These are phyloP conservation scores for Pseudonitzschia multistriata DNA, from an alignment of 108 stramenopile species.

Conservation along the genomic window DNA sequence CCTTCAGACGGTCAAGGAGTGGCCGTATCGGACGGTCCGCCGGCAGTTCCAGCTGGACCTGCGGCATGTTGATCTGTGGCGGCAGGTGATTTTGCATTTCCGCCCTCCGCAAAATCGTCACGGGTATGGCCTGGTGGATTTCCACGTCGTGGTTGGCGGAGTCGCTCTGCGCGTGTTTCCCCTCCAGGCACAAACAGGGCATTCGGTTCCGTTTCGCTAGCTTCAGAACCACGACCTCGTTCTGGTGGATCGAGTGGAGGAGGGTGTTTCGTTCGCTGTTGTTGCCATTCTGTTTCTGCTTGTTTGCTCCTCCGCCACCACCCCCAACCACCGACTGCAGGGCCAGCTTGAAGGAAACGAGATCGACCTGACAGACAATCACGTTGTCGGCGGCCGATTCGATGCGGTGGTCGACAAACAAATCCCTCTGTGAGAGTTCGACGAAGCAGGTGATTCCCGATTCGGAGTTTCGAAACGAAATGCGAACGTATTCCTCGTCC, in stretches of 20 bases:
- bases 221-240: constrained; percentile 53
- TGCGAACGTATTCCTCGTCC: constrained; percentile 61
- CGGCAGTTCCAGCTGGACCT: constrained; percentile 77
- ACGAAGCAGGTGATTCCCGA: constrained; percentile 81
- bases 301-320: constrained; percentile 18
- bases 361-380: constrained; percentile 84
- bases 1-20: constrained; percentile 72
- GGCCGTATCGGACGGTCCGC: constrained; percentile 59
- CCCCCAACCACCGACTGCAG: constrained; percentile 63
- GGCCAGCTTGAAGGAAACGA: constrained; percentile 69
- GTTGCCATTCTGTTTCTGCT: constrained; percentile 14
- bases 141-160: constrained; percentile 39
- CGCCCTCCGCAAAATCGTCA: constrained; percentile 62
- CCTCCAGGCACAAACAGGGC: constrained; percentile 83
- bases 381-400: constrained; percentile 77
- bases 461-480: constrained; percentile 48
- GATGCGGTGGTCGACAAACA: constrained; percentile 82
- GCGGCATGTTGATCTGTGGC: constrained; percentile 64
- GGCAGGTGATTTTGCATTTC: constrained; percentile 85
- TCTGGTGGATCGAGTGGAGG: constrained; percentile 18
- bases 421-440: constrained; percentile 56
- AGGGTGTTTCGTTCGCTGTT: constrained; percentile 9
- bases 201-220: constrained; percentile 78
- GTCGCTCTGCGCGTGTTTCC: constrained; percentile 19
- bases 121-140: constrained; percentile 86